Percentiles rank a stretch among this genome's conserved stretches.
phyloP scores from a whole-genome alignment of 345 rosid genomes.

The Gossypium rotundifolium region DNA sequence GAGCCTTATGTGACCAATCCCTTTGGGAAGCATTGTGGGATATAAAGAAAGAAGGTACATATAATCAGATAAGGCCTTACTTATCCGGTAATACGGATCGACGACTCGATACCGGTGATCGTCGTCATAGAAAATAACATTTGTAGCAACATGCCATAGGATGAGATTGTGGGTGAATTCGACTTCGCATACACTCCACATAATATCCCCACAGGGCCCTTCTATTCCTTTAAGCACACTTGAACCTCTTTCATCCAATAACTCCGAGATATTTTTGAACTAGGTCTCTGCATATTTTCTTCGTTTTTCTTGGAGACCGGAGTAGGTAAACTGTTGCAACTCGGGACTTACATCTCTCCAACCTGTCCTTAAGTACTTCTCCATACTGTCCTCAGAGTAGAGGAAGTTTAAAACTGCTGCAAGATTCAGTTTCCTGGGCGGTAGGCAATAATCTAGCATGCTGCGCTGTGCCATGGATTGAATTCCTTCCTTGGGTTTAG shows the following conservation, averaged over 20 bases:
- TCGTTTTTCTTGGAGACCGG: constrained; percentile 7
- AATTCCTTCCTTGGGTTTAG: neutral
- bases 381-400: neutral
- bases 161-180: constrained; percentile 23
- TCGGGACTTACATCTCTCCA: neutral
- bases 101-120: neutral
- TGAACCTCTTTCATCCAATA: constrained; percentile 1
- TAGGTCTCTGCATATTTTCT: neutral
- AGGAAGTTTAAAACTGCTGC: neutral
- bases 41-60: neutral
- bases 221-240: neutral
- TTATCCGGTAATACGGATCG: neutral
- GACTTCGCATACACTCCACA: neutral
- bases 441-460: constrained; percentile 13
- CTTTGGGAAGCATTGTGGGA: constrained; percentile 14
- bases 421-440: neutral
- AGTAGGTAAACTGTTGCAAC: constrained; percentile 1
- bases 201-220: neutral
- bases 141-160: constrained; percentile 28
- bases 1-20: constrained; percentile 4
- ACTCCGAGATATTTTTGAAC: neutral
- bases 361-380: neutral
- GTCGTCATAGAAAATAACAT: constrained; percentile 15
- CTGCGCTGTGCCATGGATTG: constrained; percentile 18
- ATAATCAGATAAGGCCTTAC: constrained; percentile 13